Percentiles rank a stretch among this genome's conserved stretches.
These are phyloP conservation scores for Lachancea dasiensis DNA, from an alignment of 805 yeast species.

Conservation along the genomic window DNA sequence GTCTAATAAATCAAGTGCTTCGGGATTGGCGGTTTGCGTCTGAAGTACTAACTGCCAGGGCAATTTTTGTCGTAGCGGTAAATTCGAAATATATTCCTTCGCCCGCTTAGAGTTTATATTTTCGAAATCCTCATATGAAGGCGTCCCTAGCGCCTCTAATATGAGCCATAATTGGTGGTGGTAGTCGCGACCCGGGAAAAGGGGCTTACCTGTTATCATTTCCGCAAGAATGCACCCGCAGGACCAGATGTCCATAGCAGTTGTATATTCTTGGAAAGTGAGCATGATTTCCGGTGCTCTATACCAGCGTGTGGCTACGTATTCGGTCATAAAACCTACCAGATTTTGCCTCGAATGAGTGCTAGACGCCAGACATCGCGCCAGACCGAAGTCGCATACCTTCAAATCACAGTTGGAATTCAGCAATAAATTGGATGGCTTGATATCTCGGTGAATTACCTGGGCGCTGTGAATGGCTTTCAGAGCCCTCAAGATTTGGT, in stretches of 20 bases:
- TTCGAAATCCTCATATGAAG: constrained; percentile 64
- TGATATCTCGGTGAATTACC: constrained; percentile 71
- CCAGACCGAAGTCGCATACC: constrained; percentile 74
- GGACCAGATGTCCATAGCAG: constrained; percentile 77
- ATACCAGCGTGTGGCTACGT: constrained; percentile 83
- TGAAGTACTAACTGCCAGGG: constrained; percentile 35
- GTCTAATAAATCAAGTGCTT: constrained; percentile 57
- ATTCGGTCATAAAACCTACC: constrained; percentile 62
- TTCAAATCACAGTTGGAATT: constrained; percentile 69
- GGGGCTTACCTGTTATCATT: constrained; percentile 52
- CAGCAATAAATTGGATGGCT: constrained; percentile 64
- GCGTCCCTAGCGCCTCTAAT: constrained; percentile 66
- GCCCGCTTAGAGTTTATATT: constrained; percentile 71
- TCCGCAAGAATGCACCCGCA: constrained; percentile 76
- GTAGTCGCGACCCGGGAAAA: constrained; percentile 73
- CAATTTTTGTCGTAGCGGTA: constrained; percentile 55
- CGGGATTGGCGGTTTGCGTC: constrained; percentile 33
- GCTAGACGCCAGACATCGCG: constrained; percentile 45
- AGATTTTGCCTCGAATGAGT: constrained; percentile 39
- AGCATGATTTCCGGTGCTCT: constrained; percentile 82
- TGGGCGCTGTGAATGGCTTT: constrained; percentile 66
- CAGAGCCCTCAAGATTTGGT: constrained; percentile 64
- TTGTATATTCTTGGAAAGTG: constrained; percentile 62
- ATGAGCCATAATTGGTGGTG: constrained; percentile 61
- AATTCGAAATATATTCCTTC: constrained; percentile 64